These are phyloP conservation scores for Tanacetum coccineum DNA, from an alignment of 129 eudicot genomes.

Conservation along the genomic window DNA sequence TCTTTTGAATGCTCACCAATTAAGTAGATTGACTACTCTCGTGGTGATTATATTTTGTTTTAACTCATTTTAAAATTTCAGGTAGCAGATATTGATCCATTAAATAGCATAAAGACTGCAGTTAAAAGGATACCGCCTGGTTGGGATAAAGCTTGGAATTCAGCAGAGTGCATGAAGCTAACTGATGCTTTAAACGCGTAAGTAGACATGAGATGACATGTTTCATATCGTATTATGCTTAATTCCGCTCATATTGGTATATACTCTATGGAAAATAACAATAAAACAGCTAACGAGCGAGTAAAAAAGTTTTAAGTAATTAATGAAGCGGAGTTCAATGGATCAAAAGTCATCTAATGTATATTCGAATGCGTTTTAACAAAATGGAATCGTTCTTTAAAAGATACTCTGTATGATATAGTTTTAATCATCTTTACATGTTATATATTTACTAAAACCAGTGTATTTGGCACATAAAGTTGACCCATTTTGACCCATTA, in stretches of 20 bases:
- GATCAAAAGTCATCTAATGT: background rate
- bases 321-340: too few relatives aligned
- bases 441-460: too few relatives aligned
- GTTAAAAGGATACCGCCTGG: conserved; percentile 71
- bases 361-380: too few relatives aligned
- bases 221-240: too few relatives aligned
- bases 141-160: conserved; percentile 79
- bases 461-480: too few relatives aligned
- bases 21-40: background rate
- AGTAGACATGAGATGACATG: conserved; percentile 11
- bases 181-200: conserved; percentile 85
- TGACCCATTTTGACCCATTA: background rate
- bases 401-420: too few relatives aligned
- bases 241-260: too few relatives aligned
- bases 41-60: conserved; percentile 15
- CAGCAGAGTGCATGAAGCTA: conserved; percentile 60
- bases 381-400: too few relatives aligned
- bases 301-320: too few relatives aligned
- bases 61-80: conserved; percentile 29
- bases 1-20: conserved; percentile 1
- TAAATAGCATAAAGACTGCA: conserved; percentile 73
- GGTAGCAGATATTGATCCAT: conserved; percentile 91
- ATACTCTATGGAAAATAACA: too few relatives aligned
- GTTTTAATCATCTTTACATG: too few relatives aligned
- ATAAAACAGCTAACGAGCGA: background rate